phyloP scores from a whole-genome alignment of 2,329 filamentous ascomycete species.

The Albophoma yamanashiensis region DNA sequence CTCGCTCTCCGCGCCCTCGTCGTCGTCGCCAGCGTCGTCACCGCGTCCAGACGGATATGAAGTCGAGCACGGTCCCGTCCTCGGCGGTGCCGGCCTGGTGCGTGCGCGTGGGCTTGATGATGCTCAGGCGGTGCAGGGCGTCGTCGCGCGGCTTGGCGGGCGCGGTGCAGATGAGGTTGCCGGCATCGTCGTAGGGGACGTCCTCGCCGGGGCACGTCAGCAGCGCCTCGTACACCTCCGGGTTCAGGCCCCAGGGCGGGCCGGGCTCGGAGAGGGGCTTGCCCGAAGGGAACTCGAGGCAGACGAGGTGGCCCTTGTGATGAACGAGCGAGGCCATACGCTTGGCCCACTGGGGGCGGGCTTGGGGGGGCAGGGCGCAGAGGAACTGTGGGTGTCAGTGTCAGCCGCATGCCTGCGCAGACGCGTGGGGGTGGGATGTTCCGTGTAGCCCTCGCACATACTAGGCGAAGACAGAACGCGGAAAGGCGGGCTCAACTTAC shows the following conservation, averaged over 20 bases:
- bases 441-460: background rate
- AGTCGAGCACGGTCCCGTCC: constrained; percentile 38
- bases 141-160: constrained; percentile 22
- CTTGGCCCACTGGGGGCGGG: constrained; percentile 42
- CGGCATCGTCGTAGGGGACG: constrained; percentile 43
- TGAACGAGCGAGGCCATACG: constrained; percentile 39
- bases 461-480: background rate
- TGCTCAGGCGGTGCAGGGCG: constrained; percentile 32
- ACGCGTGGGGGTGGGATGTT: background rate
- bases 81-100: constrained; percentile 33
- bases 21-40: constrained; percentile 7
- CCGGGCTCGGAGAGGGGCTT: constrained; percentile 56
- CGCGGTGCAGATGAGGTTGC: constrained; percentile 28
- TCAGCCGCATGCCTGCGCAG: background rate
- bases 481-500: constrained; percentile 24
- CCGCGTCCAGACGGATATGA: constrained; percentile 41
- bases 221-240: constrained; percentile 61
- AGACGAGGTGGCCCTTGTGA: constrained; percentile 41
- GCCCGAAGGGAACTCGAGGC: constrained; percentile 68
- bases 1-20: background rate
- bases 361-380: constrained; percentile 45
- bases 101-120: constrained; percentile 39
- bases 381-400: constrained; percentile 37
- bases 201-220: constrained; percentile 59
- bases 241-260: constrained; percentile 61